Conservation (phyloP, 2,329 filamentous ascomycete species). For the Neofusicoccum parvum region DNA sequence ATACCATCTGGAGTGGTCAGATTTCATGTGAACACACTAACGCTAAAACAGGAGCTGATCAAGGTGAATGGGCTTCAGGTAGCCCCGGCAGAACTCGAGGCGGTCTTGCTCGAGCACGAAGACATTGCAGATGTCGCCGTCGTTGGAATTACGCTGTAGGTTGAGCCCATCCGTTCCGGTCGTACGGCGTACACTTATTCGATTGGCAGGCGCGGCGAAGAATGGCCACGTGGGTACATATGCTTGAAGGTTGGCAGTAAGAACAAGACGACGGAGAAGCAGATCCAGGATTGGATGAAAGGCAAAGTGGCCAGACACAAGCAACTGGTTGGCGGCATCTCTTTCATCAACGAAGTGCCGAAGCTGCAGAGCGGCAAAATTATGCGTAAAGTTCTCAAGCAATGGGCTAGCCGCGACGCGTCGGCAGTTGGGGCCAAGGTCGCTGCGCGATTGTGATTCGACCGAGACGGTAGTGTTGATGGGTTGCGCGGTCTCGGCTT, state of each 20-base stretch:
- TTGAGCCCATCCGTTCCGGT: background rate
- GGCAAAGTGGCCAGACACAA: conserved; percentile 67
- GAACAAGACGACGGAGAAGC: conserved; percentile 51
- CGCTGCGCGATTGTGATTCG: conserved; percentile 17
- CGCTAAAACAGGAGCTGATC: conserved; percentile 53
- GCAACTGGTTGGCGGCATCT: conserved; percentile 69
- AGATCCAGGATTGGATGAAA: conserved; percentile 65
- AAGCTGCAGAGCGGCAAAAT: conserved; percentile 60
- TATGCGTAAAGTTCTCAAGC: conserved; percentile 61
- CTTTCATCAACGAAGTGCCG: conserved; percentile 68
- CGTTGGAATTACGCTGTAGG: conserved; percentile 61
- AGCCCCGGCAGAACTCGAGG: conserved; percentile 63
- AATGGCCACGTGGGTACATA: conserved; percentile 56
- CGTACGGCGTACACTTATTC: background rate
- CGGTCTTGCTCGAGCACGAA: conserved; percentile 57
- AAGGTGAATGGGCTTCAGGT: conserved; percentile 66
- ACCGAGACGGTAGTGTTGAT: no score
- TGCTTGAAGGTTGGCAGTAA: conserved; percentile 46
- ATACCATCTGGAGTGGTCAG: no score
- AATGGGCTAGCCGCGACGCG: conserved; percentile 60
- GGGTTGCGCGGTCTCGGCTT: no score
- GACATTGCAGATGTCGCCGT: conserved; percentile 67
- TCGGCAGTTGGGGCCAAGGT: conserved; percentile 26
- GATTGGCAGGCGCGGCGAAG: background rate
- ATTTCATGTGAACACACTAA: background rate